Evolutionary conservation across 2,329 filamentous ascomycete genomes (phyloP).

Genomic region (Paraconiothyrium brasiliense): DNA sequence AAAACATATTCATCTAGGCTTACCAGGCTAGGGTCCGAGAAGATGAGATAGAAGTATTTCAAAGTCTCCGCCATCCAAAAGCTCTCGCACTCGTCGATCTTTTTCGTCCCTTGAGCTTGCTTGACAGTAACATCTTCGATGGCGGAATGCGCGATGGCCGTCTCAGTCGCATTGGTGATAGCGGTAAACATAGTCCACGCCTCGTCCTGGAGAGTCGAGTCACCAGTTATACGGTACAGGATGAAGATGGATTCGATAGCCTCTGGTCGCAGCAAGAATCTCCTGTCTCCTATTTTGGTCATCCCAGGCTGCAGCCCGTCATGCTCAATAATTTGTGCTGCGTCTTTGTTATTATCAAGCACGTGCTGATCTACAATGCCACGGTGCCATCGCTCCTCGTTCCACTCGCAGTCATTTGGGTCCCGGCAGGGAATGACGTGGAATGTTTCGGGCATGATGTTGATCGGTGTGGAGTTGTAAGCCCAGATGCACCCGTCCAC

Average conservation of each 20-base stretch:
- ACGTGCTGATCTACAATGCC: slow-evolving; percentile 41
- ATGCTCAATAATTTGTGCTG: slow-evolving; percentile 45
- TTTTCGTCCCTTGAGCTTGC: slow-evolving; percentile 33
- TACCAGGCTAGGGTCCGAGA: slow-evolving; percentile 71
- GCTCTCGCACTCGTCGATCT: slow-evolving; percentile 63
- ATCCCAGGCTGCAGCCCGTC: slow-evolving; percentile 55
- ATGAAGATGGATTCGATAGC: slow-evolving; percentile 90
- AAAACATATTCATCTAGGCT: slow-evolving; percentile 75
- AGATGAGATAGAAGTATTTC: slow-evolving; percentile 91
- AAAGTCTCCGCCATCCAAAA: slow-evolving; percentile 92
- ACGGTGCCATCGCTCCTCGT: slow-evolving; percentile 54
- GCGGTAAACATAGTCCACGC: slow-evolving; percentile 88
- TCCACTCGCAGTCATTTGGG: slow-evolving; percentile 54
- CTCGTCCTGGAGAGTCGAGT: slow-evolving; percentile 76
- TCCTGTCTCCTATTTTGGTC: slow-evolving; percentile 46
- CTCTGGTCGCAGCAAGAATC: slow-evolving; percentile 68
- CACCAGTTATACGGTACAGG: slow-evolving; percentile 89
- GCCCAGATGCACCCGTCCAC: slow-evolving; percentile 67
- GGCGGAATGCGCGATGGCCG: slow-evolving; percentile 74
- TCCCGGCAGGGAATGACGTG: slow-evolving; percentile 54
- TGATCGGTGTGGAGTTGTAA: slow-evolving; percentile 58
- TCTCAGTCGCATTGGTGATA: slow-evolving; percentile 72
- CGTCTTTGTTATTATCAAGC: slow-evolving; percentile 27
- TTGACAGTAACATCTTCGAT: slow-evolving; percentile 69
- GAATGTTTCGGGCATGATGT: slow-evolving; percentile 65